Percentiles rank a stretch among this genome's conserved stretches.
Conservation (phyloP, 2,329 filamentous ascomycete species). For the Akanthomyces dipterigenus region DNA sequence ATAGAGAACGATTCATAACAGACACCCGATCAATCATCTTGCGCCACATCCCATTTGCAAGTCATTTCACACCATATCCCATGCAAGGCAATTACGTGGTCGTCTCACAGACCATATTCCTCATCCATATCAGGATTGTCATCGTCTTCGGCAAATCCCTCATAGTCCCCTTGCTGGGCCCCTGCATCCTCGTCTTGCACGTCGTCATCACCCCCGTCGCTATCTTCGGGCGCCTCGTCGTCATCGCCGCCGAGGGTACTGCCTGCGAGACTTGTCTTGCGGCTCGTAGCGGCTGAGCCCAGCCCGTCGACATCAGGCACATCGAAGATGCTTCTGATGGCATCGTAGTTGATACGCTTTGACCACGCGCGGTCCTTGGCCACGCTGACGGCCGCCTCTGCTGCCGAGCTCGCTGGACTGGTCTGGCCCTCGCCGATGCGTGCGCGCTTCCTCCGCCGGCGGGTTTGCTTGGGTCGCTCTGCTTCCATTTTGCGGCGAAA, state of each 20-base stretch:
- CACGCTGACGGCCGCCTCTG: slow-evolving; percentile 61
- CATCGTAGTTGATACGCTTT: slow-evolving; percentile 69
- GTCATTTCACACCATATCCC: too few relatives aligned
- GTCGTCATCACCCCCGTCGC: slow-evolving; percentile 31
- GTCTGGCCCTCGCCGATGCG: slow-evolving; percentile 59
- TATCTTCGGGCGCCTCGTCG: slow-evolving; percentile 28
- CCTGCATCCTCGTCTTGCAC: slow-evolving; percentile 23
- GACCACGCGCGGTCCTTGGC: slow-evolving; percentile 63
- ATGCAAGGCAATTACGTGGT: slow-evolving; percentile 8
- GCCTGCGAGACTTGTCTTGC: slow-evolving; percentile 32
- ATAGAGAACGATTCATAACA: too few relatives aligned
- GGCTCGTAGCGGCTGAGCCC: slow-evolving; percentile 45
- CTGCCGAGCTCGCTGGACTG: slow-evolving; percentile 59
- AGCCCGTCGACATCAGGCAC: slow-evolving; percentile 36
- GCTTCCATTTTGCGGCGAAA: slow-evolving; percentile 64
- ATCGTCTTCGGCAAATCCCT: slow-evolving; percentile 30
- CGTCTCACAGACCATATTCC: slow-evolving; percentile 27
- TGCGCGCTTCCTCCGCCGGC: slow-evolving; percentile 48
- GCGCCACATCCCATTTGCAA: too few relatives aligned
- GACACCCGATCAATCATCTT: too few relatives aligned
- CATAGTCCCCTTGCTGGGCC: slow-evolving; percentile 18
- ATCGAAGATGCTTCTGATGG: slow-evolving; percentile 52
- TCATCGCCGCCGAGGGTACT: slow-evolving; percentile 29
- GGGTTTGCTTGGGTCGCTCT: slow-evolving; percentile 49
- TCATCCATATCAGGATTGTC: slow-evolving; percentile 32